Base-by-base conservation (phyloP, 345 rosid species). In the Aegle marmelos region DNA sequence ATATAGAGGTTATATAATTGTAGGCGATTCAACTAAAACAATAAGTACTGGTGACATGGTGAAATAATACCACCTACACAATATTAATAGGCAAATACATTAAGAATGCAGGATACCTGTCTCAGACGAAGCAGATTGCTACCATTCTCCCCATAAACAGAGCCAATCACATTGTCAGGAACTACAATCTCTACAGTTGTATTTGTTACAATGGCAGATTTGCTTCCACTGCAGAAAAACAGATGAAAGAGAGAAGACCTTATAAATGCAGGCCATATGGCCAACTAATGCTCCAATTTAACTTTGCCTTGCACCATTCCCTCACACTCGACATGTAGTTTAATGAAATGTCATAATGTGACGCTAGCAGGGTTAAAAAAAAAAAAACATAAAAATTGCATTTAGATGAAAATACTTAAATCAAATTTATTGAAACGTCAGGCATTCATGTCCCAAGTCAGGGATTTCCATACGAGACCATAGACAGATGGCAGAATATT, bases 81-180 rank as follows among this genome's bases (percentile, higher is more conserved):
- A 77, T 28, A 68, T 24, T 48, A 22, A 6, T 0, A 70, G 60
- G 67, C 41, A 30, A 41, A 31, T 39, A 33, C 14, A 72, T 31
- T 67, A 57, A 76, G 34, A 28, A 64, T 50, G 54, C 27, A 60
- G 4, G 33, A 81, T 82, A 91, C 95, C 95, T 91, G 91, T 90
- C 89, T 87, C 83, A 95, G 85, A 62, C 89, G 92, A 78, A 88
- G 78, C 78, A 93, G 90, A 89, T 91, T 93, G 86, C 87, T 79
- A 76, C 95, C 97, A 61, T 90, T 85, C 83, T 91, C 97, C 79
- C 98, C 98, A 85, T 87, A 92, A 60, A 95, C 98, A 82, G 90
- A 87, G 68, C 86, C 89, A 80, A 95, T 86, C 75, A 91, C 88
- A 78, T 80, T 79, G 67, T 91, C 97, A 64, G 98, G 96, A 68